Base-by-base conservation (phyloP, 2,329 filamentous ascomycete genomes). In the Colletotrichum sp. region DNA sequence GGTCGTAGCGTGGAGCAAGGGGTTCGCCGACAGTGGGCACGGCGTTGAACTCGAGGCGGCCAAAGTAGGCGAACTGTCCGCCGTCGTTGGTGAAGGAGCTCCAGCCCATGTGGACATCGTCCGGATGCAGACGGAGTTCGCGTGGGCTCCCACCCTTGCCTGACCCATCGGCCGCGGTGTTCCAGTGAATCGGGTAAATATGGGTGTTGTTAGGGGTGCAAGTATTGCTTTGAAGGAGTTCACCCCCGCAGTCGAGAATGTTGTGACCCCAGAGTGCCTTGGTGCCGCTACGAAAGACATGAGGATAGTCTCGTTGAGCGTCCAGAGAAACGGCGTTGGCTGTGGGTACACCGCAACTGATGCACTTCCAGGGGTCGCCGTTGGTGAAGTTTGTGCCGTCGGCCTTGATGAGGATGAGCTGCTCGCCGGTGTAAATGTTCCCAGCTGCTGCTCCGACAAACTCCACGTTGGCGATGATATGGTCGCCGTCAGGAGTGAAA, bases 361-460 rank as follows among this genome's bases (percentile, higher is more conserved):
- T 70, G 70, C 87, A 89, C 77, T 87, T 89, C 86, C 87, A 89
- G 0, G 83, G 68, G 74, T 88, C 86, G 0, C 87, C 87, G 67
- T 86, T 87, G 5, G 80, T 65, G 70, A 89, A 89, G 0, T 74
- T 82, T 6, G 80, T 84, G 5, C 83, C 83, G 71, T 88, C 84
- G 0, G 84, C 76, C 76, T 87, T 88, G 76, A 88, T 80, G 7
- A 88, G 74, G 36, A 89, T 82, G 6, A 88, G 66, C 55, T 88
- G 86, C 21, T 79, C 74, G 7, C 86, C 87, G 3, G 72, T 78
- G 75, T 86, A 89, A 61, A 87, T 85, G 74, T 83, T 86, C 6
- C 81, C 81, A 0, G 85, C 79, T 2, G 86, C 84, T 1, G 87
- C 86, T 3, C 87, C 87, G 8, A 81, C 80, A 61, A 87, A 89